Base-by-base conservation (phyloP, 768 basidiomycete species). In the Imleria badia region DNA sequence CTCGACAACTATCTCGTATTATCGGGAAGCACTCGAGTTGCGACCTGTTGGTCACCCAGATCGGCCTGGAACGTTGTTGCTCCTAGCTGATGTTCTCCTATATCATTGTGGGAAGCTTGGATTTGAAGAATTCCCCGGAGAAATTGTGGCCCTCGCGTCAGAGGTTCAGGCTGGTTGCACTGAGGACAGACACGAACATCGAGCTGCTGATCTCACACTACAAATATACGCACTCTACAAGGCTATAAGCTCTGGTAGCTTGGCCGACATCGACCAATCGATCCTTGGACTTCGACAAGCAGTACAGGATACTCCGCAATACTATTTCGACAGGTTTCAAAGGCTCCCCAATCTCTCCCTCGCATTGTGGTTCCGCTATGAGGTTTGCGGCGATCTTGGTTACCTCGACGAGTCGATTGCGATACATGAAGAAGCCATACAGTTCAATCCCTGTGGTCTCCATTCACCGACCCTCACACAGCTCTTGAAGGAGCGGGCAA, bases 401-500 rank as follows among this genome's bases (percentile, higher is more conserved):
- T 56, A 60, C 43, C 45, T 67, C 15, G 49, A 65, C 19, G 55
- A 62, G 45, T 61, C 65, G 12, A 64, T 42, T 13, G 14, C n/a
- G 3, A 20, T 7, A 11, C 15, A 47, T 3, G 9, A 26, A 34
- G n/a, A 34, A 46, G 22, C 39, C 11, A 34, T 47, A 14, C 38
- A 5, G 12, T 23, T 41, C 15, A 8, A 31, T 23, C 30, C 15
- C 17, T 31, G 1, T 12, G 5, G 2, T 33, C 26, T n/a, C n/a
- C n/a, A n/a, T n/a, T n/a, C n/a, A n/a, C n/a, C n/a, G n/a, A n/a
- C n/a, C n/a, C n/a, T n/a, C n/a, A n/a, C n/a, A n/a, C n/a, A n/a
- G n/a, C n/a, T n/a, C n/a, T n/a, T n/a, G n/a, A n/a, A n/a, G n/a
- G n/a, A n/a, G n/a, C n/a, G n/a, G n/a, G n/a, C n/a, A n/a, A n/a